Evolutionary conservation across 805 yeast species (phyloP).

Genomic region (Sugiyamaella mastotermitis): DNA sequence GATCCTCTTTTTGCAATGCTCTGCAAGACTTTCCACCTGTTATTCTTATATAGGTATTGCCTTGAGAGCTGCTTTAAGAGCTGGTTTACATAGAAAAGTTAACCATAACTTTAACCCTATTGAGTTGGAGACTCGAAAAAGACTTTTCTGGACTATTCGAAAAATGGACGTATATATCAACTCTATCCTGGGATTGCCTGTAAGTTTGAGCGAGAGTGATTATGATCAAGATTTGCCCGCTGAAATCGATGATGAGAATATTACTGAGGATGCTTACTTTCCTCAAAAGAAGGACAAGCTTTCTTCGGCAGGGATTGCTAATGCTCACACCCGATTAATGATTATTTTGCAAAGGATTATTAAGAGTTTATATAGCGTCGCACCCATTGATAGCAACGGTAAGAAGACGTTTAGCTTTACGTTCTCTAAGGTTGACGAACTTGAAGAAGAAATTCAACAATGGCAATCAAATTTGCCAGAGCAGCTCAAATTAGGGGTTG

Average conservation of each 20-base stretch:
- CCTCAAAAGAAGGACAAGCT: slow-evolving; percentile 46
- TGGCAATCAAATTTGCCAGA: slow-evolving; percentile 71
- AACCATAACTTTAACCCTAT: slow-evolving; percentile 62
- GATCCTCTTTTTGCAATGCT: slow-evolving; percentile 78
- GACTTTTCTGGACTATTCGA: slow-evolving; percentile 83
- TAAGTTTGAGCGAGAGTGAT: slow-evolving; percentile 68
- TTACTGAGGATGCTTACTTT: slow-evolving; percentile 57
- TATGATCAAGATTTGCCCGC: slow-evolving; percentile 82
- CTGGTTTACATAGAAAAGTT: slow-evolving; percentile 75
- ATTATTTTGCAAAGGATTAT: slow-evolving; percentile 66
- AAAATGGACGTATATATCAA: slow-evolving; percentile 88
- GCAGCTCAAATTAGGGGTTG: slow-evolving; percentile 64
- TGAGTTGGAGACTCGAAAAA: slow-evolving; percentile 74
- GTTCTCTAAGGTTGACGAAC: slow-evolving; percentile 42
- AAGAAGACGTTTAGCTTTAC: slow-evolving; percentile 15
- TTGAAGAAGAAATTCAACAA: slow-evolving; percentile 61
- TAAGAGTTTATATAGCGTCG: slow-evolving; percentile 68
- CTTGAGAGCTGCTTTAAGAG: slow-evolving; percentile 70
- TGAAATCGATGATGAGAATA: slow-evolving; percentile 81
- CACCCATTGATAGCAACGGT: slow-evolving; percentile 26
- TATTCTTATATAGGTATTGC: slow-evolving; percentile 89
- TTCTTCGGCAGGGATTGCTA: slow-evolving; percentile 74
- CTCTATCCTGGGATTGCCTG: slow-evolving; percentile 80
- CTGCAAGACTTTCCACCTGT: slow-evolving; percentile 81
- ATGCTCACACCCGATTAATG: slow-evolving; percentile 74